Evolutionary conservation across 208 protist genomes (phyloP).

Genomic region (Vickermania spadyakhi): DNA sequence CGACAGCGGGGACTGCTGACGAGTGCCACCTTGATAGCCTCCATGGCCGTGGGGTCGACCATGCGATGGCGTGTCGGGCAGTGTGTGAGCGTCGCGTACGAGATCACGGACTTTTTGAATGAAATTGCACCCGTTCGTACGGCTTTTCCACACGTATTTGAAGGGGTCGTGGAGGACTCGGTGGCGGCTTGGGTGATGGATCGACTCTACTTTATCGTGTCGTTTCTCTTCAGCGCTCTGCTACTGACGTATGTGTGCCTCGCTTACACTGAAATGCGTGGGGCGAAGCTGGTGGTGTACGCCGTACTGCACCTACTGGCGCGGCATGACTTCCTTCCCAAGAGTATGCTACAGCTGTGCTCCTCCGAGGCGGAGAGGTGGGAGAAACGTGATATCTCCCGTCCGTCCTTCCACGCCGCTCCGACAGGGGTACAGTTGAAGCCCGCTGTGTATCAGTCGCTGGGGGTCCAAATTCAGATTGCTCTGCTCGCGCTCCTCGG

Average conservation of each 20-base stretch:
- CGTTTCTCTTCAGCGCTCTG: not conserved
- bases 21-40: not conserved
- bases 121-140: not conserved
- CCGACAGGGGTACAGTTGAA: not conserved
- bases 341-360: not conserved
- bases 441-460: not conserved
- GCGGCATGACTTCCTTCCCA: not conserved
- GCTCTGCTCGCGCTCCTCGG: not conserved
- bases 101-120: not conserved
- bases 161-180: not conserved
- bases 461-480: not conserved
- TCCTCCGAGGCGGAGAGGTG: too few species aligned
- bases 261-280: not conserved
- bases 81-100: not conserved
- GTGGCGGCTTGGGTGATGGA: not conserved
- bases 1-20: too few species aligned
- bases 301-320: not conserved
- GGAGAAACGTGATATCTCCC: not conserved
- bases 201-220: not conserved
- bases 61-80: not conserved
- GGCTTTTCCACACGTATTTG: not conserved
- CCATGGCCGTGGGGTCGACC: not conserved
- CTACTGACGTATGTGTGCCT: not conserved
- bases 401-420: not conserved
- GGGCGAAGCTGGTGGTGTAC: not conserved